Conservation (phyloP, 2,329 filamentous ascomycete species). For the Aureobasidium melanogenum region DNA sequence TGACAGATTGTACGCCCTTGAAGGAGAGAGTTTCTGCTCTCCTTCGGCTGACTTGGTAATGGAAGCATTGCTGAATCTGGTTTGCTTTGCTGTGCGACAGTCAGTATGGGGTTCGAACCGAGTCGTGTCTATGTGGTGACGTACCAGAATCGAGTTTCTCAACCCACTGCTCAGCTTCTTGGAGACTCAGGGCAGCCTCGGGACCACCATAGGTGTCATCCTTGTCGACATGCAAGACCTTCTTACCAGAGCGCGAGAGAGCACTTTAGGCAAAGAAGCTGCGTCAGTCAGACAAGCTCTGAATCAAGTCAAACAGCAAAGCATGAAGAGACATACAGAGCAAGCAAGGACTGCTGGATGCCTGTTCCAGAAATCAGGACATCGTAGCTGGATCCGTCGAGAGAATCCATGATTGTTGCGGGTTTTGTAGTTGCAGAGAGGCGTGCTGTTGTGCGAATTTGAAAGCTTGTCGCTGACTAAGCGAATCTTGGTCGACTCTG, state of each 20-base stretch:
- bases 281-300: conserved; percentile 61
- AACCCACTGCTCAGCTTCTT: conserved; percentile 72
- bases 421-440: conserved; percentile 7
- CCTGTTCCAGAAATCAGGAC: conserved; percentile 46
- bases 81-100: conserved; percentile 10
- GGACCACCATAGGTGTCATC: conserved; percentile 82
- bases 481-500: neutral
- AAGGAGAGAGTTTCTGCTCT: conserved; percentile 41
- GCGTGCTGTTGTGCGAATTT: neutral
- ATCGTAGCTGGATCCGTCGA: conserved; percentile 43
- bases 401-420: conserved; percentile 35
- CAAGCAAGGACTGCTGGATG: conserved; percentile 44
- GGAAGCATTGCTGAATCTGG: conserved; percentile 24
- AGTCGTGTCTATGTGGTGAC: neutral
- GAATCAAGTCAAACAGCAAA: conserved; percentile 12
- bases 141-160: conserved; percentile 28
- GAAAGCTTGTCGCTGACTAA: conserved; percentile 5
- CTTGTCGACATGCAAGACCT: conserved; percentile 78
- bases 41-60: conserved; percentile 26
- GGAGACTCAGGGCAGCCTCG: conserved; percentile 76
- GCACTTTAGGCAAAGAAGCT: conserved; percentile 57
- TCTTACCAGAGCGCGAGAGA: conserved; percentile 84
- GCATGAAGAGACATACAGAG: conserved; percentile 36
- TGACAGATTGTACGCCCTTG: conserved; percentile 72
- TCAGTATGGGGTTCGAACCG: neutral